phyloP scores from a whole-genome alignment of 257 asterid species.

The Plantago ovata region DNA sequence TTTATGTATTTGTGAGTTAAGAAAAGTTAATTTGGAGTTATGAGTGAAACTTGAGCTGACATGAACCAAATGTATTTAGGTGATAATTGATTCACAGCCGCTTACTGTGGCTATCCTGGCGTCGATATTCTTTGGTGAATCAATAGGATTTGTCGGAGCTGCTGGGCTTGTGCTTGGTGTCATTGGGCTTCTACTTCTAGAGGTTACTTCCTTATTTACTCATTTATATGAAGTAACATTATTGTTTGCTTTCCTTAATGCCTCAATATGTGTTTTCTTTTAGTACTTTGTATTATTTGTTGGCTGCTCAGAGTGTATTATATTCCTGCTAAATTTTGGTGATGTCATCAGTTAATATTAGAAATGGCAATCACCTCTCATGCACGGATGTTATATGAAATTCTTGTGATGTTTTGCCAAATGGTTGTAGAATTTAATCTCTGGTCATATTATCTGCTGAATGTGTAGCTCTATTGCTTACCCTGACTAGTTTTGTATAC shows the following conservation, averaged over 20 bases:
- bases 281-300: constrained; percentile 8
- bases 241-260: neutral
- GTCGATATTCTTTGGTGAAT: constrained; percentile 80
- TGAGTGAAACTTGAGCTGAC: constrained; percentile 16
- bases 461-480: constrained; percentile 1
- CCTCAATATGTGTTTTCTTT: no score
- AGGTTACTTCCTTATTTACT: constrained; percentile 40
- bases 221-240: neutral
- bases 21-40: neutral
- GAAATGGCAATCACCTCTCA: neutral
- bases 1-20: constrained; percentile 15
- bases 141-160: constrained; percentile 67
- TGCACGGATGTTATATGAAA: constrained; percentile 1
- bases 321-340: constrained; percentile 10
- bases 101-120: constrained; percentile 92
- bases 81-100: constrained; percentile 97
- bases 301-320: constrained; percentile 6
- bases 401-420: constrained; percentile 13
- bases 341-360: neutral
- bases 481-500: neutral
- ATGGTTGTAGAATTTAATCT: neutral
- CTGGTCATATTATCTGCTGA: neutral
- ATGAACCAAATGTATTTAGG: constrained; percentile 47
- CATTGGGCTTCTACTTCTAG: constrained; percentile 82
- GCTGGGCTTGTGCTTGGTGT: constrained; percentile 91